Evolutionary conservation across 108 stramenopile genomes (phyloP).

Genomic region (Nitzschia putrida): DNA sequence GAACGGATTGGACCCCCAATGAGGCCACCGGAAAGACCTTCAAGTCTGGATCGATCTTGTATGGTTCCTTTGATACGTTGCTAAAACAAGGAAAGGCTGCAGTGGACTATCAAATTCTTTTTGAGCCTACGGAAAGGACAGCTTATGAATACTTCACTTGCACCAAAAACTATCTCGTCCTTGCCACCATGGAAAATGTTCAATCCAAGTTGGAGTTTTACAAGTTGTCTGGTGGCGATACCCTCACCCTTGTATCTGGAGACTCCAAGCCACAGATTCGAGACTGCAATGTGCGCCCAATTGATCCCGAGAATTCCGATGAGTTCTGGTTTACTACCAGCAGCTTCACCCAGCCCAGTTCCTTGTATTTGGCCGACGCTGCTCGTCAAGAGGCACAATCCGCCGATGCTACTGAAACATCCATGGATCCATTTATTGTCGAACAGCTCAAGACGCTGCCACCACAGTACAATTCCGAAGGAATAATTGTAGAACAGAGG

Average conservation of each 20-base stretch:
- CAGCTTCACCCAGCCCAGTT: conserved; percentile 70
- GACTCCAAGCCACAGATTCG: conserved; percentile 69
- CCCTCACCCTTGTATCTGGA: conserved; percentile 51
- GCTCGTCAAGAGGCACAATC: conserved; percentile 37
- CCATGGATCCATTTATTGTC: conserved; percentile 45
- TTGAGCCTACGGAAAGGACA: conserved; percentile 74
- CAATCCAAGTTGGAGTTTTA: conserved; percentile 77
- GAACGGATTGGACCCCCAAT: conserved; percentile 81
- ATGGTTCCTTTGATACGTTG: conserved; percentile 57
- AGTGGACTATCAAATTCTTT: conserved; percentile 68
- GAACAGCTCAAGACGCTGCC: conserved; percentile 68
- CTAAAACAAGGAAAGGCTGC: conserved; percentile 57
- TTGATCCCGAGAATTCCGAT: conserved; percentile 62
- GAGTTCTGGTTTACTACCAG: conserved; percentile 75
- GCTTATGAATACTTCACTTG: conserved; percentile 68
- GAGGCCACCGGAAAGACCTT: conserved; percentile 48
- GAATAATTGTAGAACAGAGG: conserved; percentile 61
- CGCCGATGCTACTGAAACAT: background rate
- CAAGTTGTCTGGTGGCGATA: conserved; percentile 57
- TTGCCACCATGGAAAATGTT: conserved; percentile 80
- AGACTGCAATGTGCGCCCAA: conserved; percentile 49
- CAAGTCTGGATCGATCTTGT: conserved; percentile 72
- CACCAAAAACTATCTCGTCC: conserved; percentile 82
- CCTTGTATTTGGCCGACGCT: conserved; percentile 72
- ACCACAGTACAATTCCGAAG: conserved; percentile 59